phyloP scores from a whole-genome alignment of 2,329 filamentous ascomycete genomes.

The Sporothrix phasma region DNA sequence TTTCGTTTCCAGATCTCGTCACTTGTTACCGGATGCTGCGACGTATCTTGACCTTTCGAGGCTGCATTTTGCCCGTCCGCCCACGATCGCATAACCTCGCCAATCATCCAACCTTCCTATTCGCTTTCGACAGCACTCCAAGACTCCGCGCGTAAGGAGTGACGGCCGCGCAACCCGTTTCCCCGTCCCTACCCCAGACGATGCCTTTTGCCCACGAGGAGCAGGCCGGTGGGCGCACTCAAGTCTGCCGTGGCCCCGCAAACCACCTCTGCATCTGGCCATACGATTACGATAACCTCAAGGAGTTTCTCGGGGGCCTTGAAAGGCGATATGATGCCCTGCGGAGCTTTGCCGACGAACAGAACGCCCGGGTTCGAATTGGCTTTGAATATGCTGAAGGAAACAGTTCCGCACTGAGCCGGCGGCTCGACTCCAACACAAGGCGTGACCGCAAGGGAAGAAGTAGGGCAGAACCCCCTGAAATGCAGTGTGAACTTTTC shows the following conservation, averaged over 20 bases:
- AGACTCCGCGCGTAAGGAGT: neutral
- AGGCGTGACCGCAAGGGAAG: neutral
- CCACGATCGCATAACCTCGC: neutral
- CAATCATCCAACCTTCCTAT: neutral
- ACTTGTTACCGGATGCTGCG: neutral
- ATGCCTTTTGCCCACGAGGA: neutral
- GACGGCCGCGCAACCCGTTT: neutral
- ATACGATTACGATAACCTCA: neutral
- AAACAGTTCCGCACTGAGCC: neutral
- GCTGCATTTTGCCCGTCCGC: neutral
- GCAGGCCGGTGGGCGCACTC: neutral
- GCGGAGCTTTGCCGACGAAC: neutral
- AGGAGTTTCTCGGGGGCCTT: neutral
- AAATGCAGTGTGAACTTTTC: too few species aligned
- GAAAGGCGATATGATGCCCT: neutral
- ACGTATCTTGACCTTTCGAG: neutral
- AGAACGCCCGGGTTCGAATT: neutral
- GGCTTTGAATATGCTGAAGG: constrained; percentile 3
- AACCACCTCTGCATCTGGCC: neutral
- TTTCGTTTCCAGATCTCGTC: neutral
- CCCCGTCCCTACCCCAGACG: neutral
- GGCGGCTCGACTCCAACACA: neutral
- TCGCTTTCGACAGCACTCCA: neutral
- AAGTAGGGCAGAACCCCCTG: neutral
- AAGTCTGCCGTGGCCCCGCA: neutral